Percentiles rank a stretch among this genome's conserved stretches.
These are phyloP conservation scores for Blastobotrys raffinosifermentans DNA, from an alignment of 1,139 yeast genomes.

Conservation along the genomic window DNA sequence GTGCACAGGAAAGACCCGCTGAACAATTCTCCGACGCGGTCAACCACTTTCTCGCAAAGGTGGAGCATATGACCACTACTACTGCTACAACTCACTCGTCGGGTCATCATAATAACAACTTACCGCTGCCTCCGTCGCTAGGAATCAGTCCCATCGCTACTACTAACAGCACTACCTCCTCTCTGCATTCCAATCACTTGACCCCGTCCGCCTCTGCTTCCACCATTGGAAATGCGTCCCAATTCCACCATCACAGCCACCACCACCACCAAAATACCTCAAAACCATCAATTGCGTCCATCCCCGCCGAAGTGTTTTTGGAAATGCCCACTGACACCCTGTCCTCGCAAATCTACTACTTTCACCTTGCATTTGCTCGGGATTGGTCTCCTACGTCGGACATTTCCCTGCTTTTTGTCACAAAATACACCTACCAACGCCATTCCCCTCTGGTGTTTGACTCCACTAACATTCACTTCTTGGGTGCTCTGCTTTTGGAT, in stretches of 20 bases:
- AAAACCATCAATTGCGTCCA: constrained; percentile 14
- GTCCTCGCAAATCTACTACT: constrained; percentile 34
- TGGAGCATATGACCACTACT: constrained; percentile 13
- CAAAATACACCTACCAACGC: constrained; percentile 39
- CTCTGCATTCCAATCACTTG: neutral
- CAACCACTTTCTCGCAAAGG: constrained; percentile 20
- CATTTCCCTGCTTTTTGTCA: constrained; percentile 48
- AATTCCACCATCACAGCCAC: constrained; percentile 5
- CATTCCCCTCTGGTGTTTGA: constrained; percentile 63
- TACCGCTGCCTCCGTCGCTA: too few relatives aligned
- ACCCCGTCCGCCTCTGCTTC: constrained; percentile 2
- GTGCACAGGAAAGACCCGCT: constrained; percentile 21
- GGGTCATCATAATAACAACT: too few relatives aligned
- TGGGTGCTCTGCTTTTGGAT: constrained; percentile 63
- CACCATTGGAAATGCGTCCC: constrained; percentile 4
- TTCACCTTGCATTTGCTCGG: constrained; percentile 33
- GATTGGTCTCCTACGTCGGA: constrained; percentile 74
- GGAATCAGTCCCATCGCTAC: constrained; percentile 6
- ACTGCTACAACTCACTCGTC: constrained; percentile 8
- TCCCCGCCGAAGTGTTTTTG: constrained; percentile 33
- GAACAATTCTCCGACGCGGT: constrained; percentile 24
- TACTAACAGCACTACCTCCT: neutral
- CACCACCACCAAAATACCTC: constrained; percentile 11
- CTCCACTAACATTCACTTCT: constrained; percentile 66
- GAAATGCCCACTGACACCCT: constrained; percentile 28